Evolutionary conservation across 2,329 filamentous ascomycete species (phyloP), one percentile per base, ranked within the genome.

Genomic region (Balansia obtecta): DNA sequence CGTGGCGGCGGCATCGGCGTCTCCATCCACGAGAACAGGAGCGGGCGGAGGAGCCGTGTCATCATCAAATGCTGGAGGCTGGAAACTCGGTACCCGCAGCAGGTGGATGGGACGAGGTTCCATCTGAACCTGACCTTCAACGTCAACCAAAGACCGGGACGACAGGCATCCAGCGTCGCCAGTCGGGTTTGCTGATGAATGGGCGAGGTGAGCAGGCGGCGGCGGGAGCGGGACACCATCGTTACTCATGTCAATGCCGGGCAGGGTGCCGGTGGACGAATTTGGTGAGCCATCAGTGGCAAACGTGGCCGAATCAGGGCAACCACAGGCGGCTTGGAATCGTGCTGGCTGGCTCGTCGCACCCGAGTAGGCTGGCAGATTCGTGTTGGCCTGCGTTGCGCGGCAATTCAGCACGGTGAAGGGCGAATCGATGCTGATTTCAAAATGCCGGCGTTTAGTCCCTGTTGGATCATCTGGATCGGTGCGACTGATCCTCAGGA

Each of bases 341-440:
- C 61, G 56, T 64, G 71, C 33, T 63, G 75, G 50, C 70, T 71
- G 57, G 50, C 70, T 76, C 9, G 80, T 82, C 4, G 66, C 62
- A 20, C 73, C 71, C 7, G 71, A 68, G 64, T 96, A 96, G 15
- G 86, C 85, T 0, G 90, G 90, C 11, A 95, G 76, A 12, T 82
- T 82, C 27, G 86, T 95, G 65, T 95, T 95, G 46, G 87, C 85
- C 63, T 93, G 86, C 0, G 88, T 94, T n/a, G 90, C 89, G 54
- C 86, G 86, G 70, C 90, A 96, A 54, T 90, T 91, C 45, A 95
- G 83, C 44, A 95, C 88, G 54, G 91, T 91, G 63, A 96, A 91
- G 1, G 90, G 90, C 1, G 89, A 95, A 67, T 96, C 90, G 58
- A 96, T 96, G 57, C 88, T 95, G 60, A 95, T 95, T 66, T 96